Base-by-base conservation (phyloP, 176 grass and related monocot genomes). In the Avena eriantha region DNA sequence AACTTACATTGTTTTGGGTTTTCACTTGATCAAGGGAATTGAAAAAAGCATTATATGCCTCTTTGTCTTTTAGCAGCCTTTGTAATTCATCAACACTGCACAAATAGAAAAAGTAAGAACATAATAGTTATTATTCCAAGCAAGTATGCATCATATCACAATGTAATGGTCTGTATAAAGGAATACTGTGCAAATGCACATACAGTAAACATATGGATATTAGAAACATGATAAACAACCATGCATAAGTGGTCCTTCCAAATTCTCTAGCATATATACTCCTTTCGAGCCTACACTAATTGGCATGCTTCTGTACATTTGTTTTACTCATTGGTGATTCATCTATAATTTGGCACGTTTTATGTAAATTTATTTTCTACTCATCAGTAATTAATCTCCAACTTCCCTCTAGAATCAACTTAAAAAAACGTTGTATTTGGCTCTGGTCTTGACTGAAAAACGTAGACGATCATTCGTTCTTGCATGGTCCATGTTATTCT, bases 21-120 rank as follows among this genome's bases (percentile, higher is more conserved):
- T 99, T 99, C 53, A 96, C 92, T 96, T 99, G 94, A 75, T 99
- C 94, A 23, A 99, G 94, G 82, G 97, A 96, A 90, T 96, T 99
- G 76, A 95, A 99, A 67, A 99, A 96, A 50, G 73, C 71, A 82
- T 78, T 93, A 70, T 99, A 99, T 78, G 97, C 83, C 54, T 94
- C 97, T 85, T 90, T 94, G 85, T 94, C 94, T 88, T 85, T 94
- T 79, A 99, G 77, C 41, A 99, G 47, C 75, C 86, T 96, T 76
- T 93, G 92, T 79, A 99, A 80, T 86, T 99, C 97, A 59, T 99
- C 97, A 81, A 88, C 86, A 43, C 97, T 98, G 90, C 88, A 96
- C 17, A 78, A 65, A 84, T 84, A 76, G 45, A 31, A 35, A 86
- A 84, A 29, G 45, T 50, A 60, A 76, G 24, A 35, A 56, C 21